Evolutionary conservation across 805 yeast genomes (phyloP), one percentile per base, ranked within the genome.

Genomic region (Wickerhamomyces pijperi): DNA sequence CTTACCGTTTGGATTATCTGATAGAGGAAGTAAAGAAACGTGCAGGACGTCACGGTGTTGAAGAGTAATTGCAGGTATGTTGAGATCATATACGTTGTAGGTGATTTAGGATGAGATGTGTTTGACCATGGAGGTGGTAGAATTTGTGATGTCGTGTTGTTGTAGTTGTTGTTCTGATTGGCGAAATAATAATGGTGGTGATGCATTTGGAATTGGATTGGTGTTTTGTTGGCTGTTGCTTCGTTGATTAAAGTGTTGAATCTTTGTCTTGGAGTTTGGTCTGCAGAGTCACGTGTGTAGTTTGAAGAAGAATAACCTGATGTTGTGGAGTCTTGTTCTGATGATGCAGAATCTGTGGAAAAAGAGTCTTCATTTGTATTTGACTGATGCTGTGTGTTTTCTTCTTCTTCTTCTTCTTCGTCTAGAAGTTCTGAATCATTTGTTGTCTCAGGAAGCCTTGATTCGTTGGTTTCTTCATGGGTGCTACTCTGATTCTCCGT

Each of bases 111-210:
- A 12, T 60, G 51, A 3, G 77, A 70, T 6, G 57, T 49, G 6
- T 62, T 41, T 5, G 73, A 69, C 84, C 84, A 78, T 0, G 84
- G 82, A 3, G 62, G 60, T 1, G 85, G 29, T 25, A 78, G 58
- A 1, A 49, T 39, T 3, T 7, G n/a, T 8, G 7, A 5, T 9
- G 7, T 5, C 9, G 23, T 21, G 9, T 21, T 6, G 9, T 21
- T 6, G 9, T 21, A 21, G 6, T 6, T 9, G 23, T 9, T 9
- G 23, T 21, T 9, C 13, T 11, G 48, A 36, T 15, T 51, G 44
- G 31, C 50, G 23, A 7, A 45, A 45, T 68, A 64, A 45, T 70
- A 67, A 45, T 70, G 68, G 44, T 71, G 72, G 43, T 70, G 74
- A 47, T 70, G 74, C 36, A 67, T 59, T 48, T 51, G 59, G 18